Evolutionary conservation across 805 yeast genomes (phyloP), one percentile per base, ranked within the genome.

Genomic region (Suhomyces sp.): DNA sequence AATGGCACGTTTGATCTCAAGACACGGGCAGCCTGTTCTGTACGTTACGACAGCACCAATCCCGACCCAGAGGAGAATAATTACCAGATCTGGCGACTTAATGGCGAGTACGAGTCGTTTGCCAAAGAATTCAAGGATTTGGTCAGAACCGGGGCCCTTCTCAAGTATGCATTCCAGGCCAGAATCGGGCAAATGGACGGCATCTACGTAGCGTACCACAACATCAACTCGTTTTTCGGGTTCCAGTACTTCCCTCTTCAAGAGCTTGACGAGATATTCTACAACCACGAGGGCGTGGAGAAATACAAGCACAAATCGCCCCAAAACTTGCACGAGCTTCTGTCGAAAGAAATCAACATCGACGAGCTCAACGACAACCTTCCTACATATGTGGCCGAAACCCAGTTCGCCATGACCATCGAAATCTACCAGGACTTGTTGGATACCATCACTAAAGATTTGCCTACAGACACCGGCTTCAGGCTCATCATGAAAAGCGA

Each of bases 131-230:
- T 80, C 65, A 77, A 73, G 55, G 98, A 93, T 62, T 77, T 93
- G 60, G 81, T 86, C 15, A 73, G 88, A 53, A 81, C 93, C 1
- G 78, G 76, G 2, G 86, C 94, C 0, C 70, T 93, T 70, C 73
- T 93, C 60, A 93, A 93, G 70, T 93, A 93, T 64, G 81, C 88
- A 2, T 76, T 93, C 58, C 98, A 94, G 68, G 98, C 97, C 0
- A 78, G 97, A 56, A 88, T 93, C 42, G 99, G 98, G 2, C 85
- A 88, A 61, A 93, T 94, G 98, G 97, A 92, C 69, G 99, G 99
- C 5, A 90, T 94, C 2, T 90, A 89, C 60, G 78, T 93, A 13
- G 97, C 97, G 0, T 93, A 86, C 67, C 99, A 93, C 68, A 93
- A 92, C 66, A 80, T 90, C 49, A 77, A 82, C 29, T 74, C 84